Base-by-base conservation (phyloP, 2,329 filamentous ascomycete species). In the Periglandula ipomoeae region DNA sequence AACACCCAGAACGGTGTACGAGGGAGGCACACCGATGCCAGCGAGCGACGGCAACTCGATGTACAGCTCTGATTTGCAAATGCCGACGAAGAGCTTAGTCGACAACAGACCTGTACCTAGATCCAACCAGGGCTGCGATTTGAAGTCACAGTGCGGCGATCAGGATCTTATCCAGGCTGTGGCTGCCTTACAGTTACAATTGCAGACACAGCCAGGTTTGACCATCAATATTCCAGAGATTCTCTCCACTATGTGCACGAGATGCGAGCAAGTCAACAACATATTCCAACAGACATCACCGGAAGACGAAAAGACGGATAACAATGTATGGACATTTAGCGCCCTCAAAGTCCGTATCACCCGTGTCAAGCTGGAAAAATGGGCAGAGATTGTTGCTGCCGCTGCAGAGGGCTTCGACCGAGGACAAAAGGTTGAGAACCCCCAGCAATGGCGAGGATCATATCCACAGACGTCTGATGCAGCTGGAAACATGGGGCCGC, bases 251-350 rank as follows among this genome's bases (percentile, higher is more conserved):
- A 61, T 76, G 6, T 68, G 64, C 11, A 57, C 61, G 0, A 66
- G 68, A 1, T 71, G 75, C 17, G 71, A 76, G 26, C 62, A 71
- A 37, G 68, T 67, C 17, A 70, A 68, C 44, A 60, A 61, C 30
- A 58, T 63, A 0, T 61, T 72, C 11, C 62, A 65, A 2, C 56
- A 59, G 2, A 55, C 57, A 0, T 59, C 64, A 2, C 54, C 60
- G 0, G 63, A 69, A 6, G 51, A 58, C 0, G 66, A 59, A n/a
- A 58, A 56, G 0, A 64, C 64, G 47, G 67, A 72, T 10, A 69
- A 70, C 46, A 74, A 72, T 42, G 55, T 75, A 0, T 77, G 73
- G 73, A 71, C 70, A 5, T 60, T 76, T 52, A 70, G 69, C 0
- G 69, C 73, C 0, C 65, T 69, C 34, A 75, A 76, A 40, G 59